Evolutionary conservation across 441 rosid species (phyloP).

Genomic region (Raphanus hybrid): DNA sequence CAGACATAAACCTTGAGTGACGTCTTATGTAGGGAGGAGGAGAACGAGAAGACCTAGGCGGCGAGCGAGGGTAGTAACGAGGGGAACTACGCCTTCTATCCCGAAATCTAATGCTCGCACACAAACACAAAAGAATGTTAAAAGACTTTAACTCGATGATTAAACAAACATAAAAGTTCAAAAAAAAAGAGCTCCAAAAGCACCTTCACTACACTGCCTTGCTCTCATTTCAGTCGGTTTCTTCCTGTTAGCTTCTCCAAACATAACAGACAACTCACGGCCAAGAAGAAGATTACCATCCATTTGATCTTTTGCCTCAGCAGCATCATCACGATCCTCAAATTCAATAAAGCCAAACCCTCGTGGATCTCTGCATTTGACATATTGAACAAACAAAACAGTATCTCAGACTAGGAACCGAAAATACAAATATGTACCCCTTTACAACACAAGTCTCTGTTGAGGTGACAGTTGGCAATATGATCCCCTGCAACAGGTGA

Average conservation of each 20-base stretch:
- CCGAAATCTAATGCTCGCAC: constrained; percentile 50
- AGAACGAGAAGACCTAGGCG: constrained; percentile 45
- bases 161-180: not conserved
- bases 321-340: constrained; percentile 65
- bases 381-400: constrained; percentile 3
- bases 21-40: constrained; percentile 67
- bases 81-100: constrained; percentile 73
- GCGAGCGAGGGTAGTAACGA: constrained; percentile 37
- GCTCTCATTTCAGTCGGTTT: no score
- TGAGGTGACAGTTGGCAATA: constrained; percentile 48
- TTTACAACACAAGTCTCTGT: constrained; percentile 46
- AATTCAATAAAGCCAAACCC: constrained; percentile 70
- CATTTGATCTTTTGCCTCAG: constrained; percentile 62
- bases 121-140: not conserved
- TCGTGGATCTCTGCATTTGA: constrained; percentile 55
- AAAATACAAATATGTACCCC: constrained; percentile 18
- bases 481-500: constrained; percentile 60
- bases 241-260: constrained; percentile 40
- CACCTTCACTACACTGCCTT: constrained; percentile 52
- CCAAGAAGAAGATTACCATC: constrained; percentile 70
- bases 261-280: constrained; percentile 60
- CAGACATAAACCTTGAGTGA: constrained; percentile 56
- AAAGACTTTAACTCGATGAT: not conserved
- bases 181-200: not conserved
- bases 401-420: constrained; percentile 11